A percentile compares a stretch with the other conserved stretches of the same genome.
phyloP scores from a whole-genome alignment of 345 rosid species.

The Salix exigua region DNA sequence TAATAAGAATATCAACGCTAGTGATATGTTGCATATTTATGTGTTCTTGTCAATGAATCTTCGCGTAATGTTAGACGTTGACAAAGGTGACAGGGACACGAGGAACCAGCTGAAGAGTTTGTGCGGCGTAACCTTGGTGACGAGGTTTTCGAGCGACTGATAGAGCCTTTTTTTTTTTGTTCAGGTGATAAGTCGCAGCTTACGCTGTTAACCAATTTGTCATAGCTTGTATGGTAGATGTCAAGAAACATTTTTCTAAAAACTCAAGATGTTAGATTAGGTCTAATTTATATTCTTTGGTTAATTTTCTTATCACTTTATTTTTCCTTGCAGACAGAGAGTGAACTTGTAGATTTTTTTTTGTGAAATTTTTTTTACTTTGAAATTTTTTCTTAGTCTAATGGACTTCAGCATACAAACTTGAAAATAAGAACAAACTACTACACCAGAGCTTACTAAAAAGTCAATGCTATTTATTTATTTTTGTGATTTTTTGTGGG shows the following conservation, averaged over 20 bases:
- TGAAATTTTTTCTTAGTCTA: too few relatives aligned
- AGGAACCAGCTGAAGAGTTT: slow-evolving; percentile 94
- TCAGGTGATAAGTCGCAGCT: slow-evolving; percentile 44
- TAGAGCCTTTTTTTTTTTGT: slow-evolving; percentile 77
- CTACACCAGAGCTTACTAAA: neutral
- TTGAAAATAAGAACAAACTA: neutral
- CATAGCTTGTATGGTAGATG: neutral
- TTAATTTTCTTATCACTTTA: neutral
- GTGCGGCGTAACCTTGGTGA: slow-evolving; percentile 89
- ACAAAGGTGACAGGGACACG: slow-evolving; percentile 86
- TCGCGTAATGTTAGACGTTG: slow-evolving; percentile 52
- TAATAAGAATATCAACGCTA: neutral
- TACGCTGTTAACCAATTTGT: neutral
- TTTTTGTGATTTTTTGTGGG: neutral
- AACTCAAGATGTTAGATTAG: too few relatives aligned
- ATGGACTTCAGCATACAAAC: neutral
- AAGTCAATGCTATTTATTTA: neutral
- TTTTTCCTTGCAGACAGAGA: slow-evolving; percentile 41
- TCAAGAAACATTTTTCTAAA: too few relatives aligned
- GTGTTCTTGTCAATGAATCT: slow-evolving; percentile 14
- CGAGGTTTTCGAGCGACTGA: slow-evolving; percentile 90
- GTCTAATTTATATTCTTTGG: too few relatives aligned
- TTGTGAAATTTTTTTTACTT: too few relatives aligned
- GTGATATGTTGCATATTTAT: neutral
- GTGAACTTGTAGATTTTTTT: slow-evolving; percentile 50